phyloP scores from a whole-genome alignment of 1,284 basidiomycete species.

The Ustilago vetiveriae region DNA sequence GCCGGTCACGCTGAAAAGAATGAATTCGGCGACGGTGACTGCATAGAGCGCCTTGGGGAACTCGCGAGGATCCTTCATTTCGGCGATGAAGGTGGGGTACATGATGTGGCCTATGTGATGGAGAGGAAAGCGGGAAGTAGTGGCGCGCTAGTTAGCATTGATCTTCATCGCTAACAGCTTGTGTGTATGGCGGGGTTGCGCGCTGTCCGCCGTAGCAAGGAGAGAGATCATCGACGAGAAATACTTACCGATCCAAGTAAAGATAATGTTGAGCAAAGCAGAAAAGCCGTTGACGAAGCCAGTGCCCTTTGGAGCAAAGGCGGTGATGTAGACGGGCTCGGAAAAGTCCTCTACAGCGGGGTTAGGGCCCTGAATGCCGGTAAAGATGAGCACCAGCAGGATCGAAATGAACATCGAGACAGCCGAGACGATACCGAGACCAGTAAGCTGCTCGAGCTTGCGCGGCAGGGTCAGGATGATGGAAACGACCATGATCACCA shows the following conservation, averaged over 20 bases:
- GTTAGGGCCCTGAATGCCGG: constrained; percentile 47
- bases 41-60: constrained; percentile 73
- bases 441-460: constrained; percentile 58
- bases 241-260: constrained; percentile 72
- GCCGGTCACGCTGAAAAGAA: constrained; percentile 72
- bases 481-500: constrained; percentile 59
- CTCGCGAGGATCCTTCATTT: constrained; percentile 74
- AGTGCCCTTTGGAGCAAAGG: constrained; percentile 68
- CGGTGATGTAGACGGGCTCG: constrained; percentile 49
- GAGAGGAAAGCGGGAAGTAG: not conserved
- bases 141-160: too few relatives aligned
- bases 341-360: constrained; percentile 38
- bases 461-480: constrained; percentile 55
- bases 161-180: too few relatives aligned
- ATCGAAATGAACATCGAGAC: constrained; percentile 60
- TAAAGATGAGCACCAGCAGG: constrained; percentile 53
- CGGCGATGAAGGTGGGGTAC: constrained; percentile 71
- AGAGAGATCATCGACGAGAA: not conserved
- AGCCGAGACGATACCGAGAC: constrained; percentile 58
- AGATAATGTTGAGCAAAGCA: constrained; percentile 70
- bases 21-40: constrained; percentile 72
- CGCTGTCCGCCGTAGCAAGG: too few relatives aligned
- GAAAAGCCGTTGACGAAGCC: constrained; percentile 73
- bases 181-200: too few relatives aligned
- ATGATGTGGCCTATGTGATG: constrained; percentile 70